Percentiles rank a stretch among this genome's conserved stretches.
phyloP scores from a whole-genome alignment of 768 basidiomycete species.

The Glaciozyma martinii region DNA sequence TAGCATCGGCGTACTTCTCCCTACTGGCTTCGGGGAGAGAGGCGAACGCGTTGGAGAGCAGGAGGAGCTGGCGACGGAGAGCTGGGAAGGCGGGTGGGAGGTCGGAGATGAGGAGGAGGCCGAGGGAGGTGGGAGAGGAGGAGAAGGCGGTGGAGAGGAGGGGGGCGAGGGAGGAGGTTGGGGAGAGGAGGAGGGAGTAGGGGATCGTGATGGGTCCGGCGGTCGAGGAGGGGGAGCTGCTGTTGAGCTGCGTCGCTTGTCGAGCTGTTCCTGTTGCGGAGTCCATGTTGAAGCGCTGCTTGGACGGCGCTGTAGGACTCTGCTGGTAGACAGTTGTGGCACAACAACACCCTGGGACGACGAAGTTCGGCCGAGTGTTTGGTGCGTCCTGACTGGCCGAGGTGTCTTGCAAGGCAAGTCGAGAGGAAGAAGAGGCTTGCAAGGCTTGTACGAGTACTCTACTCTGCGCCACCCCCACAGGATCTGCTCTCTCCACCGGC shows the following conservation, averaged over 20 bases:
- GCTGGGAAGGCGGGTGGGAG: slow-evolving; percentile 57
- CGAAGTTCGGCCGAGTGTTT: too few relatives aligned
- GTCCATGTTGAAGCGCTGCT: too few relatives aligned
- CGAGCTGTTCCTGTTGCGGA: not conserved
- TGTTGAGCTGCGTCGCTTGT: not conserved
- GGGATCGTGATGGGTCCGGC: slow-evolving; percentile 50
- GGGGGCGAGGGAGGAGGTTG: slow-evolving; percentile 48
- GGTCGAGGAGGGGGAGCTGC: not conserved
- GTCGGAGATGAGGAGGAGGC: slow-evolving; percentile 72
- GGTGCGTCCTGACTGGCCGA: too few relatives aligned
- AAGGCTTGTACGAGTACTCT: too few relatives aligned
- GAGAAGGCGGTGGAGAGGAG: slow-evolving; percentile 70
- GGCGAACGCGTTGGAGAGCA: slow-evolving; percentile 66
- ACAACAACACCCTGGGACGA: too few relatives aligned
- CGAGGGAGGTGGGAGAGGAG: slow-evolving; percentile 62
- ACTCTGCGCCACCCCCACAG: too few relatives aligned
- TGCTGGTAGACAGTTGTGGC: too few relatives aligned
- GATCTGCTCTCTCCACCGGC: too few relatives aligned
- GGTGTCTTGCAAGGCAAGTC: too few relatives aligned
- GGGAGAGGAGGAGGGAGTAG: slow-evolving; percentile 51
- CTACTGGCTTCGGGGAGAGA: slow-evolving; percentile 55
- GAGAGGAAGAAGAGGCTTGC: too few relatives aligned
- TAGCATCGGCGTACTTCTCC: slow-evolving; percentile 60
- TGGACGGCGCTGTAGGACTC: too few relatives aligned
- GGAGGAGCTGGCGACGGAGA: slow-evolving; percentile 64